Conservation (phyloP, 257 asterid genomes). For the Ehretia macrophylla region DNA sequence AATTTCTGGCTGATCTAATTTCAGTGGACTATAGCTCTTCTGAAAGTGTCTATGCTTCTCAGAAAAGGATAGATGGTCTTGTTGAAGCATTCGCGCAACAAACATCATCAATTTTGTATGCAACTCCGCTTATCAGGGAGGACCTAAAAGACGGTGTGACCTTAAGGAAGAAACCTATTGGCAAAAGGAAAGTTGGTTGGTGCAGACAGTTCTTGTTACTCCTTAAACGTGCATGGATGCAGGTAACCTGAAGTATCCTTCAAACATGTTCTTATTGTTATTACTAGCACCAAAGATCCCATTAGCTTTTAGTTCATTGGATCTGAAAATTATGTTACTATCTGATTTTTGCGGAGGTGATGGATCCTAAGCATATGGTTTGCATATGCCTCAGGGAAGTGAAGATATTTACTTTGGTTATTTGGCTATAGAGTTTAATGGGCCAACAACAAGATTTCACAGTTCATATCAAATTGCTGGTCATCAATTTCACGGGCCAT, state of each 20-base stretch:
- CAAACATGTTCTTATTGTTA: not conserved
- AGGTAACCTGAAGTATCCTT: slow-evolving; percentile 37
- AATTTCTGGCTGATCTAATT: slow-evolving; percentile 96
- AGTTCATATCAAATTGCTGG: no score
- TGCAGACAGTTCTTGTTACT: slow-evolving; percentile 82
- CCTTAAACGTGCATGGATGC: slow-evolving; percentile 98
- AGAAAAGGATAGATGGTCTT: slow-evolving; percentile 74
- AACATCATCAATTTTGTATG: slow-evolving; percentile 53
- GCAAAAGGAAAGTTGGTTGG: slow-evolving; percentile 70
- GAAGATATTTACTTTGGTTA: no score
- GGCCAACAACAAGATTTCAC: no score
- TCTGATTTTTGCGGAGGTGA: not conserved
- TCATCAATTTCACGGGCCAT: no score
- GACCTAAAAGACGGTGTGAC: slow-evolving; percentile 27
- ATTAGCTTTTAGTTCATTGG: no score
- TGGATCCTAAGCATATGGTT: no score
- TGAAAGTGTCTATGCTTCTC: slow-evolving; percentile 70
- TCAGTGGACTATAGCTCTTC: slow-evolving; percentile 86
- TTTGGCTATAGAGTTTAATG: no score
- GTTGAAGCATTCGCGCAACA: slow-evolving; percentile 75
- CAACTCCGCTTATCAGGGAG: slow-evolving; percentile 49
- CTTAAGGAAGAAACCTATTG: slow-evolving; percentile 32
- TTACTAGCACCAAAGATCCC: not conserved
- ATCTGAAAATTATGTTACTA: not conserved
- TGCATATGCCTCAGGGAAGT: no score